Conservation (phyloP, 208 protist genomes). For the Hexamita inflata region DNA sequence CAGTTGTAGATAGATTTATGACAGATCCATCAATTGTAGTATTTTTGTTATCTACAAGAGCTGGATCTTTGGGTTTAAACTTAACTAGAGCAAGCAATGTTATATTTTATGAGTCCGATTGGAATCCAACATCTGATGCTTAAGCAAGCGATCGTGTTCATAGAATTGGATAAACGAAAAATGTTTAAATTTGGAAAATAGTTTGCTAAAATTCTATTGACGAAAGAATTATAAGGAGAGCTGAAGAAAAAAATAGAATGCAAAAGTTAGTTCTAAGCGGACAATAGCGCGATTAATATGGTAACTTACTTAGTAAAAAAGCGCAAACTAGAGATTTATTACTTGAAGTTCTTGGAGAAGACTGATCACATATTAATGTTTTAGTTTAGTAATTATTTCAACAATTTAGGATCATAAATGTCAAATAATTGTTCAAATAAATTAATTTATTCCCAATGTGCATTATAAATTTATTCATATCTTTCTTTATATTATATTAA, state of each 20-base stretch:
- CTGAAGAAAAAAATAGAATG: constrained; percentile 33
- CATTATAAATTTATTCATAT: too few species aligned
- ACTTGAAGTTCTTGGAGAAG: too few species aligned
- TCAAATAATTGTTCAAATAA: too few species aligned
- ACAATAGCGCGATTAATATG: constrained; percentile 9
- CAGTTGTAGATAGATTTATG: constrained; percentile 41
- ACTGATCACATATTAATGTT: too few species aligned
- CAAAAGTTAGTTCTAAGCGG: constrained; percentile 7
- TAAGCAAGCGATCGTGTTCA: constrained; percentile 71
- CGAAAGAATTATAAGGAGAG: constrained; percentile 61
- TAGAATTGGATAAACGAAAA: constrained; percentile 46
- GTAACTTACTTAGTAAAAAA: too few species aligned
- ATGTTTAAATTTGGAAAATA: constrained; percentile 61
- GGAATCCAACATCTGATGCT: constrained; percentile 74
- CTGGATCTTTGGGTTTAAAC: constrained; percentile 89
- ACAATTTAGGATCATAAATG: too few species aligned
- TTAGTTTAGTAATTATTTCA: too few species aligned
- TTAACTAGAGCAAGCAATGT: constrained; percentile 92
- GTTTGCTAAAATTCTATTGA: constrained; percentile 65
- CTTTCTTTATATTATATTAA: too few species aligned
- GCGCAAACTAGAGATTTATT: too few species aligned
- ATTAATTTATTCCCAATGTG: too few species aligned
- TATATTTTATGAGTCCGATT: constrained; percentile 96
- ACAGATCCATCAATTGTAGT: constrained; percentile 67
- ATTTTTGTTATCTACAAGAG: constrained; percentile 87